A percentile compares a stretch with the other conserved stretches of the same genome.
Conservation (phyloP, 208 protist genomes). For the Crithidia fasciculata region DNA sequence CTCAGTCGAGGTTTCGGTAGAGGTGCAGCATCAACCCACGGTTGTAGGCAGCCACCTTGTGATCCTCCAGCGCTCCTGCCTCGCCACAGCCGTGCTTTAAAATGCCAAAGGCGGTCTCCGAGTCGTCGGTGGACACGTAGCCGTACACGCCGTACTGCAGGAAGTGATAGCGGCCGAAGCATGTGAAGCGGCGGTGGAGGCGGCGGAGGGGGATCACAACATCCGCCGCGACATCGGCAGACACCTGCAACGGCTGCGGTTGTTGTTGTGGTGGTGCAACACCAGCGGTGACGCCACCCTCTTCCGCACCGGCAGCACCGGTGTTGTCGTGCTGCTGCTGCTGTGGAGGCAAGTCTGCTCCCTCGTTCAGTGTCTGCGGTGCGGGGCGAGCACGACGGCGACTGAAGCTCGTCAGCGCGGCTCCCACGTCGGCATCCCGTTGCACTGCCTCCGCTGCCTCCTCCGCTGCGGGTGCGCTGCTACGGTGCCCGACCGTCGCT, state of each 20-base stretch:
- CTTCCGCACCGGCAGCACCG: not conserved
- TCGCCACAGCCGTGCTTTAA: constrained; percentile 59
- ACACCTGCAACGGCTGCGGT: not conserved
- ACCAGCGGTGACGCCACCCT: not conserved
- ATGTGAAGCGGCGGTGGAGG: constrained; percentile 65
- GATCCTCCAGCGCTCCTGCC: constrained; percentile 42
- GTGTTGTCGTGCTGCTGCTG: not conserved
- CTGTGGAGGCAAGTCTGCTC: not conserved
- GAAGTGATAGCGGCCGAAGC: constrained; percentile 82
- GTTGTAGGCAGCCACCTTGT: constrained; percentile 74
- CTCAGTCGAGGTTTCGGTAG: constrained; percentile 29
- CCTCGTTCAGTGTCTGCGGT: not conserved
- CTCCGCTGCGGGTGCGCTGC: not conserved
- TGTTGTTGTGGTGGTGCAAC: not conserved
- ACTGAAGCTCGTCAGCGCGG: constrained; percentile 16
- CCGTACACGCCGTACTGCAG: constrained; percentile 45
- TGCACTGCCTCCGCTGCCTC: not conserved
- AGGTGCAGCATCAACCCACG: constrained; percentile 66
- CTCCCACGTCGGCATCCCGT: constrained; percentile 34
- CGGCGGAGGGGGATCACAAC: constrained; percentile 24
- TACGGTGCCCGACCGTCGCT: not conserved
- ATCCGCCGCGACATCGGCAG: constrained; percentile 13
- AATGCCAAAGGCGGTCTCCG: constrained; percentile 58
- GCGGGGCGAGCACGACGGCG: not conserved
- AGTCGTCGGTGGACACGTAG: constrained; percentile 72